Evolutionary conservation across 345 rosid genomes (phyloP).

Genomic region (Turnera subulata): DNA sequence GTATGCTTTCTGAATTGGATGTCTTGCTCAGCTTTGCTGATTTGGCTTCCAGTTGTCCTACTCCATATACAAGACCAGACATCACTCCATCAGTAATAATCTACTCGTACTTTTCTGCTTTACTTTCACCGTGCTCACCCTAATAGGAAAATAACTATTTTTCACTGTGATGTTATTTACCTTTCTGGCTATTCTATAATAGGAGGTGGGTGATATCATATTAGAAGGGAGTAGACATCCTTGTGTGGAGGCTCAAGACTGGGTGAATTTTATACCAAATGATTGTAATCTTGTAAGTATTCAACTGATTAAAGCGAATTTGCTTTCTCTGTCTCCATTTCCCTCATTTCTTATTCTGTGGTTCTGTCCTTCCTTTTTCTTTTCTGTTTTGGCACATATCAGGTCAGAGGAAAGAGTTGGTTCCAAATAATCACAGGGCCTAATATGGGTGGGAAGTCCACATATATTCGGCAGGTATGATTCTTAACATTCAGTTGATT

Average conservation of each 20-base stretch:
- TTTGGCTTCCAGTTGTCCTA: slow-evolving; percentile 86
- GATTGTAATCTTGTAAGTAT: slow-evolving; percentile 86
- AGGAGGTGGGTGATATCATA: slow-evolving; percentile 83
- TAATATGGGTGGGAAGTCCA: slow-evolving; percentile 99
- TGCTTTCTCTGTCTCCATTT: slow-evolving; percentile 16
- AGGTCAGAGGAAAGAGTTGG: slow-evolving; percentile 92
- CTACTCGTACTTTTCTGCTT: slow-evolving; percentile 13
- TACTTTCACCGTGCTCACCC: slow-evolving; percentile 8
- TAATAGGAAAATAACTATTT: slow-evolving; percentile 7
- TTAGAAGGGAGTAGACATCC: slow-evolving; percentile 96
- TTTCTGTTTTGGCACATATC: slow-evolving; percentile 23
- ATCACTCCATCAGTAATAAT: slow-evolving; percentile 63
- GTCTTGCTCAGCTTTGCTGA: slow-evolving; percentile 96
- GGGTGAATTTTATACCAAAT: slow-evolving; percentile 99
- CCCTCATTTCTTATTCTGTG: slow-evolving; percentile 17
- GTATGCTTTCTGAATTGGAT: slow-evolving; percentile 78
- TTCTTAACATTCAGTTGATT: slow-evolving; percentile 6
- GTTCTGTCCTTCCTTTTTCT: neutral
- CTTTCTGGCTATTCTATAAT: slow-evolving; percentile 15
- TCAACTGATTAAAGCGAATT: neutral
- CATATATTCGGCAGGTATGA: slow-evolving; percentile 89
- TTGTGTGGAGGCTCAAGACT: slow-evolving; percentile 97
- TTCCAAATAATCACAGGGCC: slow-evolving; percentile 98
- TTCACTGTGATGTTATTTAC: neutral
- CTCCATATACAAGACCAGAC: slow-evolving; percentile 89